These are phyloP conservation scores for Epichloe aotearoae DNA, from an alignment of 2,329 filamentous ascomycete genomes.

Conservation along the genomic window DNA sequence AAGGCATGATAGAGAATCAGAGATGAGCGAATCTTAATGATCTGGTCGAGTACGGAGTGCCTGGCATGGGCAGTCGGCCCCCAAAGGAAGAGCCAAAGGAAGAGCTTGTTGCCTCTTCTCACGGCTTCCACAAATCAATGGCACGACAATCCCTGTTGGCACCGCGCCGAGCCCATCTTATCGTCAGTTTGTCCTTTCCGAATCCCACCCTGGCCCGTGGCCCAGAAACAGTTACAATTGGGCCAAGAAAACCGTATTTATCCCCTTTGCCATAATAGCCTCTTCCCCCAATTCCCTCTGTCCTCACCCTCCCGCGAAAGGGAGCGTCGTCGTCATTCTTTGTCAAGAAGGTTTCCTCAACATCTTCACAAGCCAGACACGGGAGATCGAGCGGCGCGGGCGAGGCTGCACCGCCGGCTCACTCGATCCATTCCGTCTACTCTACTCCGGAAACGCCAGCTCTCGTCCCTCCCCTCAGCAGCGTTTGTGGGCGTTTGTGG, in stretches of 20 bases:
- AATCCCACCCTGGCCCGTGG: not conserved
- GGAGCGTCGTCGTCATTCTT: not conserved
- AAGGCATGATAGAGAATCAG: not conserved
- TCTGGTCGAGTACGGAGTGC: not conserved
- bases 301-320: not conserved
- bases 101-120: too few relatives aligned
- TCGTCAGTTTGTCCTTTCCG: not conserved
- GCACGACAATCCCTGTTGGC: not conserved
- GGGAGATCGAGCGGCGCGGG: not conserved
- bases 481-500: too few relatives aligned
- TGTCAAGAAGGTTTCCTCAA: not conserved
- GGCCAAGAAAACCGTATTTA: conserved; percentile 2
- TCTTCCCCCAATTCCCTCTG: not conserved
- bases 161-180: too few relatives aligned
- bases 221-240: not conserved
- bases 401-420: too few relatives aligned
- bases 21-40: too few relatives aligned
- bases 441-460: too few relatives aligned
- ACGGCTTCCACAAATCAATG: not conserved
- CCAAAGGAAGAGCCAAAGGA: not conserved
- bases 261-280: not conserved
- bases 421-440: too few relatives aligned
- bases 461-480: not conserved
- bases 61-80: not conserved
- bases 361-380: not conserved